phyloP scores from a whole-genome alignment of 2,329 filamentous ascomycete genomes.

The Exophiala calicioides region DNA sequence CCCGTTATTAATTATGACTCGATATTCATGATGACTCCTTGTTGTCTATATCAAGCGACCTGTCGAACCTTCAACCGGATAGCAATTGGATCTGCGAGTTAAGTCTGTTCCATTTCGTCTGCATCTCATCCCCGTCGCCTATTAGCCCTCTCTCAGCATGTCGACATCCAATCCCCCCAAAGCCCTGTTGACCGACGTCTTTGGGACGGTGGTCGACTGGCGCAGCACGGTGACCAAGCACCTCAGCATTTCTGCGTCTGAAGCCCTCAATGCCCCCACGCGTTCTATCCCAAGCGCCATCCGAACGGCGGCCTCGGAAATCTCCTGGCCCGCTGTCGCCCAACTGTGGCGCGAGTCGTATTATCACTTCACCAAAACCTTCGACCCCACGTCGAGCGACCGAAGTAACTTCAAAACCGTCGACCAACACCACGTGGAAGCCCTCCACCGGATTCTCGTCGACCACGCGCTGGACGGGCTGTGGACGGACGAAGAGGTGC shows the following conservation, averaged over 20 bases:
- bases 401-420: conserved; percentile 63
- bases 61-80: too few species aligned
- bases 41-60: too few species aligned
- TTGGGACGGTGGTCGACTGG: conserved; percentile 81
- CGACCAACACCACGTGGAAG: conserved; percentile 69
- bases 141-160: conserved; percentile 16
- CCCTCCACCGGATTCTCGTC: conserved; percentile 60
- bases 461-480: conserved; percentile 59
- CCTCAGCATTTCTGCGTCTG: conserved; percentile 54
- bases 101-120: background rate
- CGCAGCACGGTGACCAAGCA: conserved; percentile 64
- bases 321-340: conserved; percentile 66
- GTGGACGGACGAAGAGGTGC: conserved; percentile 63
- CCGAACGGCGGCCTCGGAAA: conserved; percentile 52
- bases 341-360: conserved; percentile 71
- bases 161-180: conserved; percentile 42
- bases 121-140: background rate
- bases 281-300: conserved; percentile 49
- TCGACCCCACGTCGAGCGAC: conserved; percentile 36
- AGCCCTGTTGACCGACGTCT: conserved; percentile 72
- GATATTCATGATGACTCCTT: too few species aligned
- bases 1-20: too few species aligned
- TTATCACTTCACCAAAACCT: conserved; percentile 57
- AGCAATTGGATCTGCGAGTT: background rate
- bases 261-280: conserved; percentile 50